Base-by-base conservation (phyloP, 169 alveolate genomes). In the Plasmodium inui region DNA sequence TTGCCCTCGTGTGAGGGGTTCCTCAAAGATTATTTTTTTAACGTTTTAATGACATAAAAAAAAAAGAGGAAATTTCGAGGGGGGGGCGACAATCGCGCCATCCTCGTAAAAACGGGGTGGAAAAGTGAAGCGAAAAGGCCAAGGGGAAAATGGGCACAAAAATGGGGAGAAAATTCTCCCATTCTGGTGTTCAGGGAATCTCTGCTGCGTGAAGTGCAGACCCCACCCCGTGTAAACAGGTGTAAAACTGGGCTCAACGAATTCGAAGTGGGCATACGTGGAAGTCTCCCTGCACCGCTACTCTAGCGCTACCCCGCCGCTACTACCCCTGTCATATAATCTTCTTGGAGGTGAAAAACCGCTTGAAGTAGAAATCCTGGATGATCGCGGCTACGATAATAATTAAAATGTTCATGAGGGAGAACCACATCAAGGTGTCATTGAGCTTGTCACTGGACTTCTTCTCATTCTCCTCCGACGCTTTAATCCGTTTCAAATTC, bases 371-470 rank as follows among this genome's bases (percentile, higher is more conserved):
- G 14, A 88, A 88, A 30, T 88, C 94, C 39, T 88, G 94, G 8
- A 79, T 61, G 26, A 88, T 39, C 5, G 94, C 94, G 26, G 94
- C 94, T 1, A 88, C 67, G 1, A 88, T 39, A 39, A 88, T 88
- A 8, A 88, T 88, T 34, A 88, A 6, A 55, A 88, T 88, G 34
- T 55, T 88, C 8, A 88, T 34, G 8, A 88, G 14, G 34, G 94
- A 88, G 32, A 88, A 88, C 94, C 94, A 88, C 94, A 88, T 76
- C 17, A 88, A 50, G 26, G 94, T 88, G 37, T 88, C 94, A 46
- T 88, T 88, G 30, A 88, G 78, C 72, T 88, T 88, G 53, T 88
- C 94, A 78, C 82, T 78, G 6, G 94, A 78, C 10, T 55, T 34
- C 57, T 88, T 88, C 76, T 88, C 94, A 6, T 88, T 88, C 44